Base-by-base conservation (phyloP, 352 stramenopile genomes). In the Saprolegnia diclina region DNA sequence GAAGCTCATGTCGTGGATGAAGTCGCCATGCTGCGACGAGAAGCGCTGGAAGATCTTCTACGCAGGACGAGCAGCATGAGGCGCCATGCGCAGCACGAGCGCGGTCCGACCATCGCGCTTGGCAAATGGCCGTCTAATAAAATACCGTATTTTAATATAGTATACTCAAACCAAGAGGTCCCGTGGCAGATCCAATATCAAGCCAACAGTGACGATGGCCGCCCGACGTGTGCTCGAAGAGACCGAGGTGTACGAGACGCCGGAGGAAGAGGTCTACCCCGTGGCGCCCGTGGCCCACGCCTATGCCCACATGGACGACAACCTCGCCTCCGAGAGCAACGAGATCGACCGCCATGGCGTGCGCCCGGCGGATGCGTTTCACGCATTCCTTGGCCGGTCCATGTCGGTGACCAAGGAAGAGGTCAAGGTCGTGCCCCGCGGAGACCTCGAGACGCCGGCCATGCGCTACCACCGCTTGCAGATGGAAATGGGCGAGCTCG, bases 1-100 rank as follows among this genome's bases (percentile, higher is more conserved):
- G 73, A 96, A 97, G 77, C 79, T 87, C 79, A 97, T 91, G 76
- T 97, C 90, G 73, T 96, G 88, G 66, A 97, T 89, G 53, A 96
- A 96, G 74, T 95, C 89, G 38, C 79, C 85, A 73, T 97, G 89
- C 65, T 95, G 83, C 68, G 85, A 92, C 74, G 85, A 79, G 75
- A 94, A 93, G 50, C 83, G 83, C 21, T 80, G 83, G 64, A 94
- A 92, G 68, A 92, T 81, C 71, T 82, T 80, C 87, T 92, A 72
- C 64, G 44, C 46, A 22, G 14, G 5, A 11, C 3, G 45, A 37
- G 26, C 21, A 45, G 24, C 57, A 65, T 52, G 18, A 18, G 40
- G 18, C 35, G 32, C 22, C 16, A 64, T n/a, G 56, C 14, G 6
- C 35, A 64, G 3, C 56, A 48, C 29, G 19, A 16, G 48, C 48